Percentiles rank a stretch among this genome's conserved stretches.
phyloP scores from a whole-genome alignment of 352 stramenopile species.

The Achlya hypogyna region DNA sequence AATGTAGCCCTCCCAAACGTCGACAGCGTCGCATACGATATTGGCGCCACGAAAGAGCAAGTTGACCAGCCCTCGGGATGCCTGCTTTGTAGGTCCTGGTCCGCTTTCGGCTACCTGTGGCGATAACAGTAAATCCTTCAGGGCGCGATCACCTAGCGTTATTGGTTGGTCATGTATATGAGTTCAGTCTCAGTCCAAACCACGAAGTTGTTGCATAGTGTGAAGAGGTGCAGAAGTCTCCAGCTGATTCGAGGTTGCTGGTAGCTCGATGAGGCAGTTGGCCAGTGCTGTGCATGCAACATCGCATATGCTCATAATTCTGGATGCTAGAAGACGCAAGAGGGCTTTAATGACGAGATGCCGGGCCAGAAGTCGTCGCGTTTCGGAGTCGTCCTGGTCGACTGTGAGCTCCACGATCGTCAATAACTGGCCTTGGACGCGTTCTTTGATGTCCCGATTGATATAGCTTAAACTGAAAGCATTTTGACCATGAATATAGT shows the following conservation, averaged over 20 bases:
- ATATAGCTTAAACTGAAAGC: constrained; percentile 9
- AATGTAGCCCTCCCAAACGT: constrained; percentile 18
- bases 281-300: constrained; percentile 1
- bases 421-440: constrained; percentile 7
- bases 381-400: background rate
- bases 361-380: background rate
- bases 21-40: background rate
- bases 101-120: constrained; percentile 2
- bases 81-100: constrained; percentile 10
- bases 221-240: background rate
- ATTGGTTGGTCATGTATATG: background rate
- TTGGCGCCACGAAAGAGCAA: background rate
- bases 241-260: background rate
- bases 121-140: constrained; percentile 5
- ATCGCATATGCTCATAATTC: constrained; percentile 10
- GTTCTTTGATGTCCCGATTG: constrained; percentile 18
- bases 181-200: background rate
- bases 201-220: background rate
- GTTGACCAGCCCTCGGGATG: background rate
- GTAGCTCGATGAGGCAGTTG: background rate
- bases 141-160: background rate
- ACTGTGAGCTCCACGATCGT: constrained; percentile 7
- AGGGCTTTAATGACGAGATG: constrained; percentile 3
- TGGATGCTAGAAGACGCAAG: background rate
- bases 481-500: constrained; percentile 6